Conservation (phyloP, 2,329 filamentous ascomycete species). For the Mariannaea sp. region DNA sequence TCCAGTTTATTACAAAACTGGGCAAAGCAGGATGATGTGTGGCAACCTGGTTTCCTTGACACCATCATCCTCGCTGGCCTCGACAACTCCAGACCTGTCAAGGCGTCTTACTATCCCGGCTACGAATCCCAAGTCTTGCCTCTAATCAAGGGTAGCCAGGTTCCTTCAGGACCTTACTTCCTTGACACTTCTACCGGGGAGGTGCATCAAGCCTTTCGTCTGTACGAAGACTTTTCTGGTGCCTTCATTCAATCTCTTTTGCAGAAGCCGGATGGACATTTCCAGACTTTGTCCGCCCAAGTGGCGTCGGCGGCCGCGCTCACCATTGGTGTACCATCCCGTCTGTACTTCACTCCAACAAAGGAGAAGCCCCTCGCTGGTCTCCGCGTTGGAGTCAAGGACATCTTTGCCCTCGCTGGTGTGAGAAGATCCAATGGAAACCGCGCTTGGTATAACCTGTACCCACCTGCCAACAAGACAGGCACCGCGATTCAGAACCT, state of each 20-base stretch:
- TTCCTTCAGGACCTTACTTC: constrained; percentile 2
- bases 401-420: constrained; percentile 63
- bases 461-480: constrained; percentile 53
- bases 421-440: constrained; percentile 61
- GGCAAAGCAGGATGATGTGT: constrained; percentile 4
- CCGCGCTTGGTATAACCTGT: constrained; percentile 62
- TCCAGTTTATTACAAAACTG: background rate
- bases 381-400: constrained; percentile 65
- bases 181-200: background rate
- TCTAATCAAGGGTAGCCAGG: background rate
- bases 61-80: constrained; percentile 1
- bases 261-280: background rate
- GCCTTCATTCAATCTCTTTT: constrained; percentile 1
- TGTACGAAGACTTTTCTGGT: constrained; percentile 3
- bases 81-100: background rate
- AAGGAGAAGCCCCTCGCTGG: constrained; percentile 43
- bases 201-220: background rate
- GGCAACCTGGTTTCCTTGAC: background rate
- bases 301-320: background rate
- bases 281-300: constrained; percentile 3
- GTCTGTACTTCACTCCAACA: background rate
- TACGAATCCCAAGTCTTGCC: background rate
- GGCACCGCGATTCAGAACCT: constrained; percentile 59
- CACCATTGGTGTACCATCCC: background rate
- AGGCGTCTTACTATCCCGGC: background rate